Evolutionary conservation across 306 rosid species (phyloP).

Genomic region (Prunus mira): DNA sequence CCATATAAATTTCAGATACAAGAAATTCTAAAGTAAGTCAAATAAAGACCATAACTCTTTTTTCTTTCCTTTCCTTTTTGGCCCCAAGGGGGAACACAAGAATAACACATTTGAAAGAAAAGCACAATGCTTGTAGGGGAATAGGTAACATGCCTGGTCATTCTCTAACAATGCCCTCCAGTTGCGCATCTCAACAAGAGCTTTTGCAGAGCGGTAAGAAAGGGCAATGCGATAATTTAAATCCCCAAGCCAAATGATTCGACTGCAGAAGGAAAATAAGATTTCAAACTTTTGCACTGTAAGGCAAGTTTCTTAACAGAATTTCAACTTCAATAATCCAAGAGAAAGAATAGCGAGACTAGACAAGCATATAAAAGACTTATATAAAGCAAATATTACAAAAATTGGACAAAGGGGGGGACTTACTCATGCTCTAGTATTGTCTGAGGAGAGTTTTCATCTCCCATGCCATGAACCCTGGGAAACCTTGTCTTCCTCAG

Average conservation of each 20-base stretch:
- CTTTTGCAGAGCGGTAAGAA: constrained; percentile 78
- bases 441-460: constrained; percentile 69
- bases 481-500: constrained; percentile 93
- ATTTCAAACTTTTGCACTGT: constrained; percentile 7
- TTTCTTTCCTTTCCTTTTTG: constrained; percentile 9
- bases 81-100: constrained; percentile 5
- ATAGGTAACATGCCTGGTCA: constrained; percentile 72
- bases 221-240: constrained; percentile 93
- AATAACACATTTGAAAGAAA: not conserved
- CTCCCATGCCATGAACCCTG: constrained; percentile 55
- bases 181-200: constrained; percentile 89
- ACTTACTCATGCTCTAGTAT: constrained; percentile 88
- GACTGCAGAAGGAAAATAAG: constrained; percentile 53
- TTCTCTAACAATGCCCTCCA: constrained; percentile 86
- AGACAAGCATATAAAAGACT: not conserved
- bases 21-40: constrained; percentile 8
- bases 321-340: constrained; percentile 7
- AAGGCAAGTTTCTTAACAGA: constrained; percentile 8
- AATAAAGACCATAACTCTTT: constrained; percentile 6
- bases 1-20: constrained; percentile 28
- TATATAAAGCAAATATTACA: not conserved
- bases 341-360: not conserved
- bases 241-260: constrained; percentile 96
- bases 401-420: constrained; percentile 5
- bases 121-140: not conserved